Conservation (phyloP, 2,329 filamentous ascomycete genomes). For the Diplodia scrobiculata region DNA sequence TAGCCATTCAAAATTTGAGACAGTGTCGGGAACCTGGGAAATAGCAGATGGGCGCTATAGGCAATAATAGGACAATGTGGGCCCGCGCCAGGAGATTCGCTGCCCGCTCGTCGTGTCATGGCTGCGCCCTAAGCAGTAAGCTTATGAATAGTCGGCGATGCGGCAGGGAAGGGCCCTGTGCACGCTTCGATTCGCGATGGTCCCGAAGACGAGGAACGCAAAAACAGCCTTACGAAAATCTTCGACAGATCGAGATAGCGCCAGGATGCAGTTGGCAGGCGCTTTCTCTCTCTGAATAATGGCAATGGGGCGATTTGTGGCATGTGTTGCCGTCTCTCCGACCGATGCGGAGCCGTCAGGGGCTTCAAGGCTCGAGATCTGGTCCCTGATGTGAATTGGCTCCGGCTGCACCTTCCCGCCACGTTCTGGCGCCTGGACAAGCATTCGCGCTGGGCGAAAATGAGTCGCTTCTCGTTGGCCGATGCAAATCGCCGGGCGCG, state of each 20-base stretch:
- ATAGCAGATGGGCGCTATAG: slow-evolving; percentile 9
- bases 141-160: slow-evolving; percentile 22
- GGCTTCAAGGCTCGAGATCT: slow-evolving; percentile 23
- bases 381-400: slow-evolving; percentile 11
- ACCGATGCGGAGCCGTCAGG: slow-evolving; percentile 16
- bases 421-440: slow-evolving; percentile 5
- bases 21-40: slow-evolving; percentile 8
- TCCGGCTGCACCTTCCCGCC: slow-evolving; percentile 22
- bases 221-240: slow-evolving; percentile 8
- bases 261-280: slow-evolving; percentile 10
- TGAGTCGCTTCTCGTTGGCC: slow-evolving; percentile 12
- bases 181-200: slow-evolving; percentile 10
- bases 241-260: slow-evolving; percentile 4
- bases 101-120: slow-evolving; percentile 22
- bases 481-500: slow-evolving; percentile 21
- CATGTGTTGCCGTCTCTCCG: slow-evolving; percentile 6
- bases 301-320: slow-evolving; percentile 8
- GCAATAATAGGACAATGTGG: slow-evolving; percentile 17
- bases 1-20: slow-evolving; percentile 22
- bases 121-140: slow-evolving; percentile 17
- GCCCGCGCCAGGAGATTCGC: not conserved
- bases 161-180: slow-evolving; percentile 17
- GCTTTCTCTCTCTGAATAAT: slow-evolving; percentile 12
- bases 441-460: slow-evolving; percentile 13
- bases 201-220: slow-evolving; percentile 17